phyloP scores from a whole-genome alignment of 2,329 filamentous ascomycete genomes.

The Fusarium illudens region DNA sequence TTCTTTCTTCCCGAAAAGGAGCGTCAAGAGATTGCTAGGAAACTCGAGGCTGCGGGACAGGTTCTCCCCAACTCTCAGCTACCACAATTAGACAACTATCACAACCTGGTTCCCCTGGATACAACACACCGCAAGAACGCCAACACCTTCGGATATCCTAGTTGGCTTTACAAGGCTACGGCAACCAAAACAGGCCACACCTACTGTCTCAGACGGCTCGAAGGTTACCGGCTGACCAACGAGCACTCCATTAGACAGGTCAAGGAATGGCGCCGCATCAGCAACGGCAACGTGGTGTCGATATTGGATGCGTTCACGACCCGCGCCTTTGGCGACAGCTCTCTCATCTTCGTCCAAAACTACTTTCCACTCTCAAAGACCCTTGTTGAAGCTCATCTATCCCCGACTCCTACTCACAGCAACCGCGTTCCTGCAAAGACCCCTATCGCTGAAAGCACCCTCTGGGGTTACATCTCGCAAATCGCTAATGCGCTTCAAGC shows the following conservation, averaged over 20 bases:
- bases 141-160: conserved; percentile 84
- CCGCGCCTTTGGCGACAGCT: conserved; percentile 91
- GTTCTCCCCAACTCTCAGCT: conserved; percentile 80
- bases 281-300: conserved; percentile 82
- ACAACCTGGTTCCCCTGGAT: conserved; percentile 90
- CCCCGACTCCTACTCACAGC: conserved; percentile 50
- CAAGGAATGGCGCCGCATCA: conserved; percentile 88
- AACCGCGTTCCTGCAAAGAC: conserved; percentile 57
- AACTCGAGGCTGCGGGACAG: conserved; percentile 84
- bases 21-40: conserved; percentile 88
- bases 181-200: conserved; percentile 87
- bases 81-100: conserved; percentile 85
- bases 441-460: conserved; percentile 72
- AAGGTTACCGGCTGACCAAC: conserved; percentile 88
- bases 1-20: conserved; percentile 90
- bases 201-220: conserved; percentile 87
- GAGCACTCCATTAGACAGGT: conserved; percentile 87
- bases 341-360: conserved; percentile 91
- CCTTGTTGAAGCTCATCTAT: conserved; percentile 81
- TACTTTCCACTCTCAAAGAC: conserved; percentile 94
- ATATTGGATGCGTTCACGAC: conserved; percentile 95
- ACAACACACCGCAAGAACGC: conserved; percentile 80
- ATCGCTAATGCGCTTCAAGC: conserved; percentile 87
- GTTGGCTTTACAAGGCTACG: conserved; percentile 94
- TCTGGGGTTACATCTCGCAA: conserved; percentile 95